Evolutionary conservation across 371 early-diverging fungal species (phyloP).

Genomic region (Rhizopus arrhizus): DNA sequence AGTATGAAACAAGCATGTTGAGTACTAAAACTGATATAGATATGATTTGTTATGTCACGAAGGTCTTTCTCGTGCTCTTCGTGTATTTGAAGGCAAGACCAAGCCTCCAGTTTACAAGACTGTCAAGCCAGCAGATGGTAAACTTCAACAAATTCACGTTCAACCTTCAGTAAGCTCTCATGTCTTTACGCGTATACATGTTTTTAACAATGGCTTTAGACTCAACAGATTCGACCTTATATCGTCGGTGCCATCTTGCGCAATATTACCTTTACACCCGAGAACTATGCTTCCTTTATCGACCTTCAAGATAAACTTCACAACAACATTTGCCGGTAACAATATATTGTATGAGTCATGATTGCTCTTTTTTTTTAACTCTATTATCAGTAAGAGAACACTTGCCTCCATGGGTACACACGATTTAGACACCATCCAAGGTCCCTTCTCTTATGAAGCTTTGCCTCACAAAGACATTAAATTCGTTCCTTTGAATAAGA

Average conservation of each 20-base stretch:
- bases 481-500: constrained; percentile 95
- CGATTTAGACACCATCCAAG: constrained; percentile 94
- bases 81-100: constrained; percentile 73
- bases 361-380: too few relatives aligned
- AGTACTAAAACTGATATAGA: constrained; percentile 44
- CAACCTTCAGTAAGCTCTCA: constrained; percentile 34
- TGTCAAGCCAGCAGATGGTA: constrained; percentile 61
- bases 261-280: constrained; percentile 83
- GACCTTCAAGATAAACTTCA: constrained; percentile 99
- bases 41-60: constrained; percentile 96
- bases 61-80: constrained; percentile 89
- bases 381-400: constrained; percentile 78
- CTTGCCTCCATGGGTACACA: constrained; percentile 99
- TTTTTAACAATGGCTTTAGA: constrained; percentile 35
- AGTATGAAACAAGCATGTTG: neutral
- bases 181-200: neutral
- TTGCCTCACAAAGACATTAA: constrained; percentile 86
- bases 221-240: constrained; percentile 81
- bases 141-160: constrained; percentile 67
- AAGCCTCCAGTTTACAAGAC: constrained; percentile 69
- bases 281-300: constrained; percentile 94
- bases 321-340: constrained; percentile 90
- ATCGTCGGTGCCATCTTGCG: constrained; percentile 96
- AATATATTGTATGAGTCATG: neutral
- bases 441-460: constrained; percentile 97